phyloP scores from a whole-genome alignment of 345 rosid species.

The Moricandia moricandioides region DNA sequence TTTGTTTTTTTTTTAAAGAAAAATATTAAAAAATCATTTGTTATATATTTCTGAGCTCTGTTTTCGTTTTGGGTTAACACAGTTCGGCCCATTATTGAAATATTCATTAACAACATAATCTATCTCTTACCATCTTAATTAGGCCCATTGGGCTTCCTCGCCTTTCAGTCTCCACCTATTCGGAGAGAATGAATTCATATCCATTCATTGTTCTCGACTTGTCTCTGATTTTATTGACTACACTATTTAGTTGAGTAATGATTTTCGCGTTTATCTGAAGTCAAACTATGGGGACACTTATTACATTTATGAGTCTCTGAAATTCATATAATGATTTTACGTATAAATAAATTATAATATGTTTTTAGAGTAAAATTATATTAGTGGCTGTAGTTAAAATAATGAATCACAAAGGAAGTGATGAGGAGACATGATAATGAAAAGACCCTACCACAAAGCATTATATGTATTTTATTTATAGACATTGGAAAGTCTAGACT shows the following conservation, averaged over 20 bases:
- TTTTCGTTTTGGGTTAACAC: not conserved
- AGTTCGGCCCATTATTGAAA: constrained; percentile 10
- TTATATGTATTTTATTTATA: constrained; percentile 3
- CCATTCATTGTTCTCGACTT: constrained; percentile 11
- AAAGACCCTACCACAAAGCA: constrained; percentile 35
- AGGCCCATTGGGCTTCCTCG: constrained; percentile 14
- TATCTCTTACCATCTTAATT: not conserved
- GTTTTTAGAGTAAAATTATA: not conserved
- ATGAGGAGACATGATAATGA: constrained; percentile 33
- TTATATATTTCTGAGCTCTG: too few relatives aligned
- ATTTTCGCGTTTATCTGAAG: not conserved
- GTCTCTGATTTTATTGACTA: constrained; percentile 23
- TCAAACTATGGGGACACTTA: constrained; percentile 16
- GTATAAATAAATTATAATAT: not conserved
- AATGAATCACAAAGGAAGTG: constrained; percentile 1
- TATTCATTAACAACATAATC: not conserved
- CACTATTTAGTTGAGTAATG: not conserved
- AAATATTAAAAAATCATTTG: not conserved
- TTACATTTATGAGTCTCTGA: constrained; percentile 22
- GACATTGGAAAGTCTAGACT: constrained; percentile 40
- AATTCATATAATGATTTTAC: not conserved
- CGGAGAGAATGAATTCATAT: not conserved
- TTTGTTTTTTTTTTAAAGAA: not conserved
- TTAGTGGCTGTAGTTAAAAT: not conserved
- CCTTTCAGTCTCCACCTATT: not conserved